Evolutionary conservation across 805 yeast genomes (phyloP), one percentile per base, ranked within the genome.

Genomic region (Pichia insulana): DNA sequence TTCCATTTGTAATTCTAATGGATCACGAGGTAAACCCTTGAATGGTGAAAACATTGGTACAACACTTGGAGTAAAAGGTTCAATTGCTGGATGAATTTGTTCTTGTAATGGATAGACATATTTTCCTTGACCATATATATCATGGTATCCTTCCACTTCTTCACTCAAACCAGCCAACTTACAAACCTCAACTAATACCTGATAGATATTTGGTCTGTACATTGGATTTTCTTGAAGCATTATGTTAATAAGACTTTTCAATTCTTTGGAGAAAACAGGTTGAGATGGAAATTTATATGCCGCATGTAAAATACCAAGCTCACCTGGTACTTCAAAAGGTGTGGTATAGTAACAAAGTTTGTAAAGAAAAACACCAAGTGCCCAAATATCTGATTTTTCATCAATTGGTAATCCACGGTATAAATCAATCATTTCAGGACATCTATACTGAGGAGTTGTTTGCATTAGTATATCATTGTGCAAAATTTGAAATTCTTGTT

Each of bases 331-430:
- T 62, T 90, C 98, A 61, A 92, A 90, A 2, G 98, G 98, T 1
- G 98, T 90, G 1, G 83, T 89, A 62, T 86, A 90, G 64, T 83
- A 90, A 63, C 96, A 82, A 47, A 90, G 68, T 58, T 90, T 90
- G 68, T 85, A 90, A 39, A 92, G 68, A 48, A 92, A 85, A 27
- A 92, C 81, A 10, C 98, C 98, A 37, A 90, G 65, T 0, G 98
- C 98, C 98, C 98, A 90, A 37, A 90, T 84, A 63, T 90, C 98
- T 7, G 90, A 73, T 61, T 87, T 87, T 54, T 89, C 94, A 61
- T 90, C 92, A 33, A 90, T 83, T 2, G 96, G 92, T 37, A 78
- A 65, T 7, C 88, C 84, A 37, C 87, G 69, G 58, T 82, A 81
- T 20, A 89, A 70, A 62, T 90, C 97, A 43, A 90, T 76, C 97